These are phyloP conservation scores for Aureobasidium melanogenum DNA, from an alignment of 2,329 filamentous ascomycete genomes.

Conservation along the genomic window DNA sequence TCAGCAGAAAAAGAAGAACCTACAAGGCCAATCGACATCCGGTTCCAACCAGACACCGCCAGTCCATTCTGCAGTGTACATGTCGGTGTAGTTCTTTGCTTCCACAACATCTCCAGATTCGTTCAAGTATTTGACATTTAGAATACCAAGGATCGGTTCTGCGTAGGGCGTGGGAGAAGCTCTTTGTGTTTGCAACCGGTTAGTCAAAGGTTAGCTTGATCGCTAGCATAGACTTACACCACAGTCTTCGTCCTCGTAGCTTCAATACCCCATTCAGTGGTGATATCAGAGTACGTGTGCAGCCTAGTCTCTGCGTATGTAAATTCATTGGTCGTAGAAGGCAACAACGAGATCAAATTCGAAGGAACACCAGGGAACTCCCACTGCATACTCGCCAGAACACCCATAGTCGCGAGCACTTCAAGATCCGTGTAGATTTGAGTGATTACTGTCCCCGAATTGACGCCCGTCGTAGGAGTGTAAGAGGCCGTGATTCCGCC, in stretches of 20 bases:
- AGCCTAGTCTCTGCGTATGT: not conserved
- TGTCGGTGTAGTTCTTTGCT: not conserved
- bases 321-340: not conserved
- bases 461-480: not conserved
- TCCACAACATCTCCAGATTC: not conserved
- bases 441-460: not conserved
- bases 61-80: not conserved
- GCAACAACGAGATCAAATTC: not conserved
- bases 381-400: constrained; percentile 1
- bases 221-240: not conserved
- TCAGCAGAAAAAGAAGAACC: not conserved
- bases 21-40: not conserved
- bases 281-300: not conserved
- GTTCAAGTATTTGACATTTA: not conserved
- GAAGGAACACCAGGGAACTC: not conserved
- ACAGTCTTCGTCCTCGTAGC: not conserved
- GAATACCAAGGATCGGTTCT: not conserved
- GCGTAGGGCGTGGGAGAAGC: not conserved
- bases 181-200: not conserved
- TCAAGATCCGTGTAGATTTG: not conserved
- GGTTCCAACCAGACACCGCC: not conserved
- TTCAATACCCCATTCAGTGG: not conserved
- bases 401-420: not conserved
- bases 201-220: not conserved
- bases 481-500: not conserved